Conservation (phyloP, 2,329 filamentous ascomycete species). For the Alternaria gaisen region DNA sequence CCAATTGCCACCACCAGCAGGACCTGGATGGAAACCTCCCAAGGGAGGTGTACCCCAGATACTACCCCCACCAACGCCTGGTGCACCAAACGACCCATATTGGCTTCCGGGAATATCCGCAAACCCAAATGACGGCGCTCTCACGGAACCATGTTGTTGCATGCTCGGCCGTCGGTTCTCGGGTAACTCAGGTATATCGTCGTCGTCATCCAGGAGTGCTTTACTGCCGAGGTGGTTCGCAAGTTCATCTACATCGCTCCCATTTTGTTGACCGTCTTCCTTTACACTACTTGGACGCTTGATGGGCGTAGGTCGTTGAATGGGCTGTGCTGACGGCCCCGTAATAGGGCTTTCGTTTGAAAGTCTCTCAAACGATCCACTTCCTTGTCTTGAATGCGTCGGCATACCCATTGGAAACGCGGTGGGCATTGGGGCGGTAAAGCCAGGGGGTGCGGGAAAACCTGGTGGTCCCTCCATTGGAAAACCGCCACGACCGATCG, state of each 20-base stretch:
- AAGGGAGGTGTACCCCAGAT: slow-evolving; percentile 55
- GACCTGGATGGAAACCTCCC: slow-evolving; percentile 50
- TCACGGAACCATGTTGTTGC: slow-evolving; percentile 42
- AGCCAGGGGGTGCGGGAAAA: slow-evolving; percentile 52
- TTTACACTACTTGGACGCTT: slow-evolving; percentile 81
- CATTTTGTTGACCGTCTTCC: slow-evolving; percentile 45
- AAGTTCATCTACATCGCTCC: slow-evolving; percentile 72
- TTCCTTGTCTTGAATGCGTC: slow-evolving; percentile 78
- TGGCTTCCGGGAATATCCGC: slow-evolving; percentile 43
- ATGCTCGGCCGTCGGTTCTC: slow-evolving; percentile 56
- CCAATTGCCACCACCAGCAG: slow-evolving; percentile 47
- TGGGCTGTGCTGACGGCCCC: slow-evolving; percentile 71
- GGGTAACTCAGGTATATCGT: slow-evolving; percentile 69
- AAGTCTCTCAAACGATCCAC: slow-evolving; percentile 65
- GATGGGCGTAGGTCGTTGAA: slow-evolving; percentile 85
- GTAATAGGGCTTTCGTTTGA: slow-evolving; percentile 62
- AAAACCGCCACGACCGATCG: slow-evolving; percentile 66
- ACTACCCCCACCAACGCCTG: slow-evolving; percentile 37
- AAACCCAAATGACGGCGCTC: slow-evolving; percentile 46
- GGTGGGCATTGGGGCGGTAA: slow-evolving; percentile 44
- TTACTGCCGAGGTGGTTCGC: slow-evolving; percentile 88
- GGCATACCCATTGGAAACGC: slow-evolving; percentile 55
- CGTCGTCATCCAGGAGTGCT: slow-evolving; percentile 74
- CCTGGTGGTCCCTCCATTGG: slow-evolving; percentile 61
- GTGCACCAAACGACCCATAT: slow-evolving; percentile 45